Evolutionary conservation across 352 stramenopile genomes (phyloP).

Genomic region (Globisporangium splendens): DNA sequence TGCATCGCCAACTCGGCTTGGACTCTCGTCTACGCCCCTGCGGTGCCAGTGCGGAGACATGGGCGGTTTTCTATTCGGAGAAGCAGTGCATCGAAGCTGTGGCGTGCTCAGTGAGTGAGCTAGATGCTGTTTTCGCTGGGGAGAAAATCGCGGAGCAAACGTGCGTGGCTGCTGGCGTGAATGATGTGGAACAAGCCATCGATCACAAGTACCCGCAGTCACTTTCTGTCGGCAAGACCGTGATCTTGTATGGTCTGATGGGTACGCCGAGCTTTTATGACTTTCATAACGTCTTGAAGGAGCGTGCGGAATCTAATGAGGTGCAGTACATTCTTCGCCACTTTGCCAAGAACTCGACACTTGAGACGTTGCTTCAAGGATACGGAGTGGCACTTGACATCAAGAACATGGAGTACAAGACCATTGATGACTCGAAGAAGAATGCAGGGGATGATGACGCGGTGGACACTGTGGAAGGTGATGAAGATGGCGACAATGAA

Average conservation of each 20-base stretch:
- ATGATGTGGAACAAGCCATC: conserved; percentile 60
- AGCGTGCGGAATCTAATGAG: conserved; percentile 45
- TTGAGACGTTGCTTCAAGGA: conserved; percentile 85
- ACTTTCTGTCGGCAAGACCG: conserved; percentile 29
- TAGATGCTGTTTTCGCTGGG: conserved; percentile 28
- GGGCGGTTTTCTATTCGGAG: conserved; percentile 72
- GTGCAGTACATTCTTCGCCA: conserved; percentile 86
- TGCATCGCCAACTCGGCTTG: conserved; percentile 78
- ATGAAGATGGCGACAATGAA: conserved; percentile 27
- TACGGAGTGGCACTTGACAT: conserved; percentile 93
- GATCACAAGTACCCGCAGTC: conserved; percentile 73
- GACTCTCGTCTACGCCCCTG: conserved; percentile 65
- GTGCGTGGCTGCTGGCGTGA: conserved; percentile 60
- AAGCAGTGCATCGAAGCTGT: conserved; percentile 57
- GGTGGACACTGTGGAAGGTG: conserved; percentile 18
- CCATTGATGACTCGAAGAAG: conserved; percentile 90
- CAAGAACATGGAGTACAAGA: conserved; percentile 98
- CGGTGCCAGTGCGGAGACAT: conserved; percentile 46
- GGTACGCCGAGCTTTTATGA: conserved; percentile 58
- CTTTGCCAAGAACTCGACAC: conserved; percentile 53
- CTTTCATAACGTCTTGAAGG: conserved; percentile 68
- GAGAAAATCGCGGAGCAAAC: conserved; percentile 25
- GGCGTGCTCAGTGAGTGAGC: conserved; percentile 53
- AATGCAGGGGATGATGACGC: conserved; percentile 27
- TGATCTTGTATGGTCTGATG: conserved; percentile 84